Evolutionary conservation across 441 rosid species (phyloP).

Genomic region (Euphorbia corollata): DNA sequence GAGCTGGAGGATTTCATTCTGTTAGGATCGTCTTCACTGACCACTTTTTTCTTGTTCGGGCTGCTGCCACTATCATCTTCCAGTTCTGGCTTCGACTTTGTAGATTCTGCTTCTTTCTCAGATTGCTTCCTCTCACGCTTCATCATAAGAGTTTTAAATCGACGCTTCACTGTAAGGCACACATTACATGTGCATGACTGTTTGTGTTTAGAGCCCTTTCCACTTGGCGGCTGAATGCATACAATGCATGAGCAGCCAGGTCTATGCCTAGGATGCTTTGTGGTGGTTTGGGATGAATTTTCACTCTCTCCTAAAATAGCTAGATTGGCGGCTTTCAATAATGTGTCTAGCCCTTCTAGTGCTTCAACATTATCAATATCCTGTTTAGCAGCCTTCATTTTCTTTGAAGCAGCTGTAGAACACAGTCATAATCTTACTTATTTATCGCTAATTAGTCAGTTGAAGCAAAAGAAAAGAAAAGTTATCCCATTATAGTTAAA

Average conservation of each 20-base stretch:
- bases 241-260: slow-evolving; percentile 95
- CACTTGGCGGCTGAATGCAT: slow-evolving; percentile 98
- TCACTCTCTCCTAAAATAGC: slow-evolving; percentile 69
- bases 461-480: slow-evolving; percentile 12
- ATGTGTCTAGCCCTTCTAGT: slow-evolving; percentile 74
- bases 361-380: slow-evolving; percentile 40
- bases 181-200: slow-evolving; percentile 70
- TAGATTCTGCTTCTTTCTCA: slow-evolving; percentile 50
- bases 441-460: slow-evolving; percentile 16
- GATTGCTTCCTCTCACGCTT: slow-evolving; percentile 72
- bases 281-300: slow-evolving; percentile 64
- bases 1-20: slow-evolving; percentile 34
- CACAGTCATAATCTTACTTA: slow-evolving; percentile 18
- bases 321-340: slow-evolving; percentile 47
- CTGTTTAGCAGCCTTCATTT: slow-evolving; percentile 47
- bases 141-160: slow-evolving; percentile 83
- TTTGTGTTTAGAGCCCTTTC: slow-evolving; percentile 89
- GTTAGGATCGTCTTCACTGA: slow-evolving; percentile 37
- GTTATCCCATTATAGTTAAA: too few species aligned
- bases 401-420: slow-evolving; percentile 43
- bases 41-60: slow-evolving; percentile 34
- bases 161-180: slow-evolving; percentile 87
- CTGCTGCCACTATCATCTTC: slow-evolving; percentile 37
- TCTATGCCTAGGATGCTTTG: slow-evolving; percentile 94
- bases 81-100: too few species aligned